Percentiles rank a stretch among this genome's conserved stretches.
Conservation (phyloP, 1,284 basidiomycete genomes). For the Microbotryum saponariae region DNA sequence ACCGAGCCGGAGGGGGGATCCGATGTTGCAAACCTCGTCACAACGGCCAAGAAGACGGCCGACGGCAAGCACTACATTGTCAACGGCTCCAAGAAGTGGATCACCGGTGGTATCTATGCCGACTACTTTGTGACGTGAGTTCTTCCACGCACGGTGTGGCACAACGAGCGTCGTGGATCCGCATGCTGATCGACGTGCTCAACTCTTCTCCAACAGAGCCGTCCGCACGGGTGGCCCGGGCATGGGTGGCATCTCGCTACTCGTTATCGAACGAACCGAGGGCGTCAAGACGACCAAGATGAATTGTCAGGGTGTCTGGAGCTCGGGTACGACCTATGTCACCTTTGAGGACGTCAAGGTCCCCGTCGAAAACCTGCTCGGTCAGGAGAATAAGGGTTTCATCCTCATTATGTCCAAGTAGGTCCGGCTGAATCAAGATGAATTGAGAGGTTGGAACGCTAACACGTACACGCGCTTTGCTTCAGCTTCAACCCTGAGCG, state of each 20-base stretch:
- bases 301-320: slow-evolving; percentile 38
- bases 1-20: slow-evolving; percentile 37
- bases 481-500: slow-evolving; percentile 8
- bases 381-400: slow-evolving; percentile 31
- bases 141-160: background rate
- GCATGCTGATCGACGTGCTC: slow-evolving; percentile 11
- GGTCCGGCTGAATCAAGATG: slow-evolving; percentile 6
- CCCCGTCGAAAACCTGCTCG: slow-evolving; percentile 39
- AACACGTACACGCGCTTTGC: no score
- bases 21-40: slow-evolving; percentile 41
- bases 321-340: slow-evolving; percentile 40
- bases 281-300: slow-evolving; percentile 37
- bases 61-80: slow-evolving; percentile 42
- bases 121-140: slow-evolving; percentile 36
- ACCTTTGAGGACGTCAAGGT: slow-evolving; percentile 40
- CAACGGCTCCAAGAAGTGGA: slow-evolving; percentile 41
- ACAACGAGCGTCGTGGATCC: background rate
- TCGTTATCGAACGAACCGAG: slow-evolving; percentile 38
- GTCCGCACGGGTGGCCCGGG: slow-evolving; percentile 43
- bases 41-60: slow-evolving; percentile 36
- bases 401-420: slow-evolving; percentile 31
- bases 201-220: slow-evolving; percentile 23
- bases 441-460: background rate
- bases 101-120: slow-evolving; percentile 35
- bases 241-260: slow-evolving; percentile 39